Evolutionary conservation across 1,139 yeast species (phyloP).

Genomic region (Yamadazyma diddensiae): DNA sequence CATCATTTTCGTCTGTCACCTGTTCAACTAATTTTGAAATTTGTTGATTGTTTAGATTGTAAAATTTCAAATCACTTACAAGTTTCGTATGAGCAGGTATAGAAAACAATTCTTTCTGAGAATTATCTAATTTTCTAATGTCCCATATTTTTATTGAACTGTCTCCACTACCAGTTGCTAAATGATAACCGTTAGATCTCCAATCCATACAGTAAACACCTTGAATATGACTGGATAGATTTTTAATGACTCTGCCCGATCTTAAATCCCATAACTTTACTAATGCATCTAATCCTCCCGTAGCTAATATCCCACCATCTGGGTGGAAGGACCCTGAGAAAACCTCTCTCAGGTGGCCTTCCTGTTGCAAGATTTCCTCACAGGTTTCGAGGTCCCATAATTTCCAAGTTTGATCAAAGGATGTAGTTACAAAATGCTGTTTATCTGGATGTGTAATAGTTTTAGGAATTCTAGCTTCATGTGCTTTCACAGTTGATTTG

Average conservation of each 20-base stretch:
- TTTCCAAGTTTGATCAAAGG: conserved; percentile 87
- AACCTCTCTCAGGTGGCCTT: conserved; percentile 82
- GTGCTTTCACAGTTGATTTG: conserved; percentile 23
- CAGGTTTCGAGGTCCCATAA: conserved; percentile 67
- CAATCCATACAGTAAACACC: conserved; percentile 74
- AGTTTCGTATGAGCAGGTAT: conserved; percentile 78
- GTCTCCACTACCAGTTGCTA: conserved; percentile 87
- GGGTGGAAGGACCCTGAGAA: conserved; percentile 62
- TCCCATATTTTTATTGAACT: conserved; percentile 86
- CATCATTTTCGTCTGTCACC: conserved; percentile 31
- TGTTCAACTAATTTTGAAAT: conserved; percentile 5
- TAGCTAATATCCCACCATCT: conserved; percentile 74
- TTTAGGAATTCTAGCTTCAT: conserved; percentile 59
- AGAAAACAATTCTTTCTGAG: conserved; percentile 34
- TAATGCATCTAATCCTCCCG: conserved; percentile 79
- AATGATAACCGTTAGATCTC: conserved; percentile 70
- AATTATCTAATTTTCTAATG: conserved; percentile 44
- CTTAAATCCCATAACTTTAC: conserved; percentile 85
- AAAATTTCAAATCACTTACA: conserved; percentile 65
- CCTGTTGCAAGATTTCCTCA: conserved; percentile 50
- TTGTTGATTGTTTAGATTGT: conserved; percentile 21
- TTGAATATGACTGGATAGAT: conserved; percentile 64
- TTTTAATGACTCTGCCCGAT: conserved; percentile 64
- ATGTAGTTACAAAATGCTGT: conserved; percentile 59
- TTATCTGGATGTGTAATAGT: conserved; percentile 67